Evolutionary conservation across 2,329 filamentous ascomycete genomes (phyloP).

Genomic region (Clonostachys byssicola): DNA sequence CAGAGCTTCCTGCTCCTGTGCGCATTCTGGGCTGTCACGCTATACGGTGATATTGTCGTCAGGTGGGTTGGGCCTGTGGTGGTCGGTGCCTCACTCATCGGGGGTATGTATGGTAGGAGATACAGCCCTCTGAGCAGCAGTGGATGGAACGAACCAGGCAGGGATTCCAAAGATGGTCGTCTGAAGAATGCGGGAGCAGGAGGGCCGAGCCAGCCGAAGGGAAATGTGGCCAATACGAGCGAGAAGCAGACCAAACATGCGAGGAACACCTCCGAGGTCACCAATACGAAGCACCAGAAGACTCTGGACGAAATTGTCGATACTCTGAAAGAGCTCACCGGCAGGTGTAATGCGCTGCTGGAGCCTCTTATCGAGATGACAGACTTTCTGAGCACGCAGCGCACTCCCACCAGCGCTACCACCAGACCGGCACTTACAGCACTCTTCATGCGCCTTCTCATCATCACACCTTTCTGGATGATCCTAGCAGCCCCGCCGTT

Average conservation of each 20-base stretch:
- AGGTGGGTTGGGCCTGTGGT: constrained; percentile 80
- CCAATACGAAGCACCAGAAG: constrained; percentile 77
- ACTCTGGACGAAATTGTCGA: constrained; percentile 97
- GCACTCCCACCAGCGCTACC: constrained; percentile 85
- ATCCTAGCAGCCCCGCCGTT: constrained; percentile 76
- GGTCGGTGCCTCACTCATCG: constrained; percentile 72
- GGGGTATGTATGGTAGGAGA: constrained; percentile 87
- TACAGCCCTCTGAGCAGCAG: constrained; percentile 90
- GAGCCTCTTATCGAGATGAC: constrained; percentile 86
- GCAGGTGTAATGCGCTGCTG: constrained; percentile 84
- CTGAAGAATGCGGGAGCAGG: not conserved
- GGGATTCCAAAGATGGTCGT: constrained; percentile 19
- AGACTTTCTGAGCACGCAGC: constrained; percentile 88
- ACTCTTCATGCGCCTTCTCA: constrained; percentile 82
- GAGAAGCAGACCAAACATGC: constrained; percentile 30
- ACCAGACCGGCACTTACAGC: constrained; percentile 86
- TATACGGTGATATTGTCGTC: constrained; percentile 84
- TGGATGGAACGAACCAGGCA: constrained; percentile 55
- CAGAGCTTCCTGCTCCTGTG: constrained; percentile 90
- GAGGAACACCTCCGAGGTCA: constrained; percentile 49
- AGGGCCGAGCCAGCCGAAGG: not conserved
- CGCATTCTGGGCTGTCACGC: constrained; percentile 77
- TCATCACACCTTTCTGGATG: constrained; percentile 87
- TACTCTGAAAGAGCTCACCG: constrained; percentile 84
- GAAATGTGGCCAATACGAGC: constrained; percentile 1